Percentiles rank a stretch among this genome's conserved stretches.
Conservation (phyloP, 805 yeast genomes). For the Debaryomyces hansenii region DNA sequence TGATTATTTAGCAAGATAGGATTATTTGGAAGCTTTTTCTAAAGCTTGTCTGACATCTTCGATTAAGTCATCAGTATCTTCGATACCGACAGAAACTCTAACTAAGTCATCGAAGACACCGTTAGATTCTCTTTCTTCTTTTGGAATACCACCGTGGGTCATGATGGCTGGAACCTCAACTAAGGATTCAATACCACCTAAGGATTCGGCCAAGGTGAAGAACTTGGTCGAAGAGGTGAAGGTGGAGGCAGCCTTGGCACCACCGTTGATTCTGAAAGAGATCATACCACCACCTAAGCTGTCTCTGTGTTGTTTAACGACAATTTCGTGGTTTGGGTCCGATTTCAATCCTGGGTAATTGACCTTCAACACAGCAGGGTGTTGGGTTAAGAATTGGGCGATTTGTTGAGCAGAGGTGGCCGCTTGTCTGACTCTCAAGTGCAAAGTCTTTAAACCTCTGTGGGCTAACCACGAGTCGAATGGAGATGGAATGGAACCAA, state of each 20-base stretch:
- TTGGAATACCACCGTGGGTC: slow-evolving; percentile 92
- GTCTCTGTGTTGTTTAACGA: slow-evolving; percentile 73
- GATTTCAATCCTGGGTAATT: slow-evolving; percentile 81
- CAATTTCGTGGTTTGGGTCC: slow-evolving; percentile 63
- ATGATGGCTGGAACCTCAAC: slow-evolving; percentile 86
- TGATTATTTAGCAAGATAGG: too few relatives aligned
- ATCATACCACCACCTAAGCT: slow-evolving; percentile 92
- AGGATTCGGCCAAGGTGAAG: slow-evolving; percentile 85
- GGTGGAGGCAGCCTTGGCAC: slow-evolving; percentile 70
- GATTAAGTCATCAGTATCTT: slow-evolving; percentile 75
- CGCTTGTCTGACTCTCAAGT: slow-evolving; percentile 74
- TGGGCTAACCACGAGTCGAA: slow-evolving; percentile 93
- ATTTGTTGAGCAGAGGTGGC: slow-evolving; percentile 63
- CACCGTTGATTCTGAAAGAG: slow-evolving; percentile 83
- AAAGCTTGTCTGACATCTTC: slow-evolving; percentile 73
- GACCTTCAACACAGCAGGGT: slow-evolving; percentile 59
- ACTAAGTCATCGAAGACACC: slow-evolving; percentile 83
- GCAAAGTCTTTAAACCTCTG: slow-evolving; percentile 86
- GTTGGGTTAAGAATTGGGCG: slow-evolving; percentile 58
- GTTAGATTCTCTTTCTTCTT: slow-evolving; percentile 69
- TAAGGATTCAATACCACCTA: slow-evolving; percentile 86
- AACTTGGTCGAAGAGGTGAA: slow-evolving; percentile 73
- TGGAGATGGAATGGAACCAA: slow-evolving; percentile 88
- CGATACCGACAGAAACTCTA: slow-evolving; percentile 85
- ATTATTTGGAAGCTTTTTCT: slow-evolving; percentile 19